Evolutionary conservation across 2,329 filamentous ascomycete genomes (phyloP).

Genomic region (Phaeoacremonium minimum): DNA sequence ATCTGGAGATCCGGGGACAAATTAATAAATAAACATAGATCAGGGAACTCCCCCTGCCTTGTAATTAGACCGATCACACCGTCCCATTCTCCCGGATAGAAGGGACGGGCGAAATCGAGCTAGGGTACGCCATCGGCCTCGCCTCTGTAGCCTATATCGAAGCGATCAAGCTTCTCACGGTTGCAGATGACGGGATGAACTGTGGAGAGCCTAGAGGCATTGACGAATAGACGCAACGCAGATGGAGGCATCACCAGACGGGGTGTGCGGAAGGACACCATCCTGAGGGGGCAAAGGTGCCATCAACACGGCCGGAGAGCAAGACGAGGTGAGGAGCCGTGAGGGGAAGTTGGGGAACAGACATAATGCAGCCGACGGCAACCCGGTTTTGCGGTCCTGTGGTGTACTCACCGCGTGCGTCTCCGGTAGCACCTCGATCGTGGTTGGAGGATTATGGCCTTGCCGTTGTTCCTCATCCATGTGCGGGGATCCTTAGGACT

Average conservation of each 20-base stretch:
- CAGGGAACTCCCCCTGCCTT: slow-evolving; percentile 3
- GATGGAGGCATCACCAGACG: background rate
- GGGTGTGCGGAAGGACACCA: background rate
- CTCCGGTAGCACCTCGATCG: no score
- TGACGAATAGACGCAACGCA: background rate
- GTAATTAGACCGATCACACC: slow-evolving; percentile 2
- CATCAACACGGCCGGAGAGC: background rate
- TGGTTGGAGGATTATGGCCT: no score
- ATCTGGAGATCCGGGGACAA: no score
- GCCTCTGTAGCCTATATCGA: background rate
- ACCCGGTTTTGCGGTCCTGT: no score
- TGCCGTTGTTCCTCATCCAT: no score
- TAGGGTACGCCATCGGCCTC: no score
- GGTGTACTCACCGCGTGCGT: no score
- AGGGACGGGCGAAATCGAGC: background rate
- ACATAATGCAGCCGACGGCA: background rate
- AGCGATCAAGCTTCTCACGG: background rate
- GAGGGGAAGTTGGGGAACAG: background rate
- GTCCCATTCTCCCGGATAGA: slow-evolving; percentile 18
- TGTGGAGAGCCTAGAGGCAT: background rate
- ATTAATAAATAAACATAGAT: slow-evolving; percentile 6
- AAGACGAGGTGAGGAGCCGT: background rate
- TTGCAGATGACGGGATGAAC: background rate
- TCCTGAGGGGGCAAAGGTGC: background rate
- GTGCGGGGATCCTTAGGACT: no score